These are phyloP conservation scores for Mycena chlorophos DNA, from an alignment of 768 basidiomycete species.

Conservation along the genomic window DNA sequence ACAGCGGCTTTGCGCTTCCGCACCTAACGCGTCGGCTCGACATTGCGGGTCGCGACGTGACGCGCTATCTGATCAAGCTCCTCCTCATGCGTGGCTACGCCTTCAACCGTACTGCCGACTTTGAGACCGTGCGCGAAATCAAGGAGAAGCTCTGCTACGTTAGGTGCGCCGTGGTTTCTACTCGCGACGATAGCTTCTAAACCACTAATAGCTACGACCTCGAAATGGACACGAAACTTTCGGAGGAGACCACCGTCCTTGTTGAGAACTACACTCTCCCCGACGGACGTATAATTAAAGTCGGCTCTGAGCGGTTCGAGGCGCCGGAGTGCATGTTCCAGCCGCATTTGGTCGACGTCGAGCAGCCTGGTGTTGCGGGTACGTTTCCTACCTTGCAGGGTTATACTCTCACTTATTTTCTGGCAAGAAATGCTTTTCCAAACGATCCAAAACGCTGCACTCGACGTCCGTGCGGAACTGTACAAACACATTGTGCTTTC, in stretches of 20 bases:
- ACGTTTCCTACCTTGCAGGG: slow-evolving; percentile 22
- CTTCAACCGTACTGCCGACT: slow-evolving; percentile 98
- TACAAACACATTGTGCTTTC: slow-evolving; percentile 99
- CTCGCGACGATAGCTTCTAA: neutral
- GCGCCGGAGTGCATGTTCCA: slow-evolving; percentile 99
- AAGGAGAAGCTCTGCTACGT: slow-evolving; percentile 99
- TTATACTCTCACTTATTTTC: neutral
- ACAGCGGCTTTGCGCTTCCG: slow-evolving; percentile 93
- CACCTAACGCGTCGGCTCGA: slow-evolving; percentile 93
- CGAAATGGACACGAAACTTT: slow-evolving; percentile 88
- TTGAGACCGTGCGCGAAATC: slow-evolving; percentile 97
- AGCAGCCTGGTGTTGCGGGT: slow-evolving; percentile 96
- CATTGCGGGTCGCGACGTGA: slow-evolving; percentile 97
- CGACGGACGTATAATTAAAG: slow-evolving; percentile 95
- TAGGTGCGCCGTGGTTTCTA: slow-evolving; percentile 53
- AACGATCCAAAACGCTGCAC: slow-evolving; percentile 88
- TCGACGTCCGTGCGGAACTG: slow-evolving; percentile 86
- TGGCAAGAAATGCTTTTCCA: slow-evolving; percentile 89
- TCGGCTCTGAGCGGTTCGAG: slow-evolving; percentile 97
- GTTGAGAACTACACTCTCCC: slow-evolving; percentile 84
- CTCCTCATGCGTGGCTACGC: slow-evolving; percentile 99
- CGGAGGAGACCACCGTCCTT: slow-evolving; percentile 94
- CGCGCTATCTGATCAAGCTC: slow-evolving; percentile 98
- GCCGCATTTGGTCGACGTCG: slow-evolving; percentile 94
- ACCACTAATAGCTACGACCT: slow-evolving; percentile 76